Conservation (phyloP, 2,329 filamentous ascomycete genomes). For the Apiospora rasikravindrae region DNA sequence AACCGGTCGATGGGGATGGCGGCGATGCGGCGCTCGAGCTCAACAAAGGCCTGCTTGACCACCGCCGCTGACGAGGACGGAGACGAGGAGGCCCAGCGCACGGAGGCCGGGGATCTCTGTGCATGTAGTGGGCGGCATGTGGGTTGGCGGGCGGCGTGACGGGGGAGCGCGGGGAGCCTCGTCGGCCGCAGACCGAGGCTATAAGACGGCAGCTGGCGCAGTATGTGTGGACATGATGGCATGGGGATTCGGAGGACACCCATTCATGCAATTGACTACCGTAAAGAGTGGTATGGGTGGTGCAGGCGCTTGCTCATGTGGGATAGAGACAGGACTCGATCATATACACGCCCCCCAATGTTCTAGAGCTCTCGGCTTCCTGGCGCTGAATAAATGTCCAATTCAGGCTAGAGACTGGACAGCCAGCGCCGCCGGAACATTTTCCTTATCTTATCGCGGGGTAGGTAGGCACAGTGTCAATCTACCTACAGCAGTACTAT, state of each 20-base stretch:
- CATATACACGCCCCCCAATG: neutral
- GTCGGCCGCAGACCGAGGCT: slow-evolving; percentile 9
- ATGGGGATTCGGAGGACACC: slow-evolving; percentile 15
- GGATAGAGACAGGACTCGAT: neutral
- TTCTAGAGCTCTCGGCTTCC: neutral
- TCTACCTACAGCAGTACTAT: neutral
- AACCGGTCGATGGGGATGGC: slow-evolving; percentile 80
- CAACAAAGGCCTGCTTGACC: slow-evolving; percentile 29
- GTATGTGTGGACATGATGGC: slow-evolving; percentile 17
- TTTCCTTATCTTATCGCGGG: slow-evolving; percentile 11
- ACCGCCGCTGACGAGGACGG: neutral
- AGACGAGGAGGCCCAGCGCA: neutral
- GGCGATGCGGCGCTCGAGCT: slow-evolving; percentile 66
- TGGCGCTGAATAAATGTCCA: neutral
- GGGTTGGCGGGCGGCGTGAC: neutral
- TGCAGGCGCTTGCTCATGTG: neutral
- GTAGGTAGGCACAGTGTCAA: neutral
- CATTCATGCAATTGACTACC: slow-evolving; percentile 19
- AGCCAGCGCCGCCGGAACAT: neutral
- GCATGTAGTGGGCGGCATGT: neutral
- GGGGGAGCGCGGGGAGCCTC: neutral
- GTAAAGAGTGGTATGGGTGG: neutral
- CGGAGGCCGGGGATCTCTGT: neutral
- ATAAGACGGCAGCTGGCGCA: slow-evolving; percentile 16
- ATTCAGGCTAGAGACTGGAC: neutral